Base-by-base conservation (phyloP, 768 basidiomycete genomes). In the Lactarius deliciosus region DNA sequence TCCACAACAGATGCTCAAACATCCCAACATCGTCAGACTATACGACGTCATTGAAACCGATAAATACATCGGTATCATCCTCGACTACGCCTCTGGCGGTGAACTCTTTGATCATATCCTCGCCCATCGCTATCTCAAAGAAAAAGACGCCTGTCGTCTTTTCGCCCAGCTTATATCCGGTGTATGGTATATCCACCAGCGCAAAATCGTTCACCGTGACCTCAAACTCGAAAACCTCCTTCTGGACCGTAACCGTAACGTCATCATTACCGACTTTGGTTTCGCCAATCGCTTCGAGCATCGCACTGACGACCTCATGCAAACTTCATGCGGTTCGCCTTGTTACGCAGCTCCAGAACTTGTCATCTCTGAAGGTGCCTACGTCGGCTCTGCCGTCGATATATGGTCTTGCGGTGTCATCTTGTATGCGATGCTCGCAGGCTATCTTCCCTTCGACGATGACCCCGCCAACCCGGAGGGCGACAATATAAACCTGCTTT, bases 41-140 rank as follows among this genome's bases (percentile, higher is more conserved):
- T 98, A 96, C 84, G 97, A 99, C 75, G 96, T 98, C 25, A 97
- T 99, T 71, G 96, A 98, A 77, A 98, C 97, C 1, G 97, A 98
- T 82, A 98, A 97, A 78, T 98, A 98, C 79, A 98, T 99, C 73
- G 97, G 97, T 43, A 99, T 99, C 75, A 96, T 99, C 72, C 86
- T 99, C 68, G 97, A 98, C 76, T 98, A 96, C 73, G 97, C 97
- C 41, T 95, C 94, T 1, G 97, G 97, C 61, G 97, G 97, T 64
- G 97, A 99, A 76, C 87, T 99, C 25, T 98, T 99, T 77, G 97
- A 99, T 78, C 94, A 98, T 77, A 99, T 99, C 75, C 86, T 98
- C 60, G 96, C 96, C 22, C 97, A 98, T 75, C 91, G 94, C 50
- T 97, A 96, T 77, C 88, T 99, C 72, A 89, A 91, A 71, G 97